Base-by-base conservation (phyloP, 495 filamentous ascomycete species). In the Daldinia concentrica region DNA sequence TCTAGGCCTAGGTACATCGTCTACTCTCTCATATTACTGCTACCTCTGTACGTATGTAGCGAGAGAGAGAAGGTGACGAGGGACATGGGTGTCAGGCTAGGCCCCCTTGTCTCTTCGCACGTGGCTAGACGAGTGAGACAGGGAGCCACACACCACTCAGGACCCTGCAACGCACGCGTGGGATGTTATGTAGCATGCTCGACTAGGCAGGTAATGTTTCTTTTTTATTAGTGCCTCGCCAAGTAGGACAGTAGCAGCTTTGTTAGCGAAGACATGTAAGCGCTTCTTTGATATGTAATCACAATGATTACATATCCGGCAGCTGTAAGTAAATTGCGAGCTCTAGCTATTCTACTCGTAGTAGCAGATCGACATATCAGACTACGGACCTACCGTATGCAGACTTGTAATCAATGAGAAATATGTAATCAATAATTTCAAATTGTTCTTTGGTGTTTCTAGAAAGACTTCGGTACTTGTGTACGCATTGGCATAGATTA, bases 51-150 rank as follows among this genome's bases (percentile, higher is more conserved):
- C 8, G 43, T 48, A 48, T 11, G 19, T 48, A 48, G 15, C n/a
- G 34, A 6, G 29, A 27, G 22, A 61, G 22, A 61, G 36, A 56
- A 17, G 57, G 60, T 56, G 57, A 67, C 54, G 57, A 58, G 32
- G 62, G 67, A 36, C 58, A 67, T 62, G 66, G 64, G 62, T 66
- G 65, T 43, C 45, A 59, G n/a, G 39, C 26, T 27, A 34, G 56
- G 27, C 30, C 15, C 71, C 66, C 62, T 29, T 7, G 66, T 69
- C 62, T 41, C 51, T 66, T 52, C 66, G 66, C 71, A 69, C 71
- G 71, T 73, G 71, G 71, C 66, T 63, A 24, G 60, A 57, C 39
- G 39, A 41, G 63, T 15, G 58, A 61, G 68, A 62, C 62, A 61
- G 15, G 61, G 62, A 26, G 15, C 27, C 51, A 41, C 57, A 51